Evolutionary conservation across 1,139 yeast genomes (phyloP).

Genomic region (Scheffersomyces titani): DNA sequence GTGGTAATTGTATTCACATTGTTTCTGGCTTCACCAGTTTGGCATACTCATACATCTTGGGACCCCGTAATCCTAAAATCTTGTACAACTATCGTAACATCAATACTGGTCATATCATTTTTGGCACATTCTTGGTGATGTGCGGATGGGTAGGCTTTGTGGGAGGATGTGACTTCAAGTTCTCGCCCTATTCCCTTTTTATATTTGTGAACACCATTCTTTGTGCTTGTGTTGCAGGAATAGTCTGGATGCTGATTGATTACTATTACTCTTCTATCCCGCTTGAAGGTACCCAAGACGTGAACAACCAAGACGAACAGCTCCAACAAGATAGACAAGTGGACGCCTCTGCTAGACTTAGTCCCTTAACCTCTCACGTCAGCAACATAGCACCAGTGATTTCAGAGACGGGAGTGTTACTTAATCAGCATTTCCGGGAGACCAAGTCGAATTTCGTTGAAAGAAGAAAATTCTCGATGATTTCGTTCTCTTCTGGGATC

Average conservation of each 20-base stretch:
- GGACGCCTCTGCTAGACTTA: not conserved
- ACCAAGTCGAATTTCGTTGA: slow-evolving; percentile 18
- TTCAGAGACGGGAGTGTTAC: slow-evolving; percentile 21
- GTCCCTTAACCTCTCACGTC: not conserved
- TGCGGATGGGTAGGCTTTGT: slow-evolving; percentile 50
- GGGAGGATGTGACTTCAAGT: slow-evolving; percentile 46
- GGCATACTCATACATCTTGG: slow-evolving; percentile 60
- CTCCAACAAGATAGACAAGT: not conserved
- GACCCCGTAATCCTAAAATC: slow-evolving; percentile 49
- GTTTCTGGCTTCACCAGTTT: slow-evolving; percentile 61
- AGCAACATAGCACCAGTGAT: slow-evolving; percentile 4
- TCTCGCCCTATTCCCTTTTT: slow-evolving; percentile 33
- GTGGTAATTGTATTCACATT: slow-evolving; percentile 65
- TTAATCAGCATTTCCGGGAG: slow-evolving; percentile 21
- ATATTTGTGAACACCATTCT: slow-evolving; percentile 38
- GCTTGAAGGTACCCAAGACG: slow-evolving; percentile 22
- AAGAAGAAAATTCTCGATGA: slow-evolving; percentile 38
- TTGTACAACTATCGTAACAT: slow-evolving; percentile 40
- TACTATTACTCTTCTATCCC: slow-evolving; percentile 43
- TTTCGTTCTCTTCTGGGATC: slow-evolving; percentile 44
- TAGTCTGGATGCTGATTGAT: slow-evolving; percentile 43
- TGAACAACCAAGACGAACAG: slow-evolving; percentile 1
- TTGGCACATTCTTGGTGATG: slow-evolving; percentile 50
- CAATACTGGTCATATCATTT: slow-evolving; percentile 43
- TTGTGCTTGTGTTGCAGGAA: slow-evolving; percentile 37